These are phyloP conservation scores for Malassezia caprae DNA, from an alignment of 1,284 basidiomycete species.

Conservation along the genomic window DNA sequence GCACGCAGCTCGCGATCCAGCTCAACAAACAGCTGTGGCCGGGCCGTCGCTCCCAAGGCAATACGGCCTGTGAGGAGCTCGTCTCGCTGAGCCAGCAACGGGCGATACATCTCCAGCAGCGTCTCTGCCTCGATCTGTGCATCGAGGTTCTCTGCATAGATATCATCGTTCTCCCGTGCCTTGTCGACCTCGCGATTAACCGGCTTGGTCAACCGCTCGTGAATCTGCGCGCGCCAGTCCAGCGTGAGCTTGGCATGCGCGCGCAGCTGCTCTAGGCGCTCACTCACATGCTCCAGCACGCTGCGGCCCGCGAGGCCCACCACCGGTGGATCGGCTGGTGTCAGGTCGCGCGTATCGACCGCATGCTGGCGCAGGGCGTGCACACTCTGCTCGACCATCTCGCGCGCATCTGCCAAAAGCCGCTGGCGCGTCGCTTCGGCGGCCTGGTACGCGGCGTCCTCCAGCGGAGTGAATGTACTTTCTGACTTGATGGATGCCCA, in stretches of 20 bases:
- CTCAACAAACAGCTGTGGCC: conserved; percentile 29
- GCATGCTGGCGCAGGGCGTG: neutral
- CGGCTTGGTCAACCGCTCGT: conserved; percentile 22
- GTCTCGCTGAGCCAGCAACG: conserved; percentile 35
- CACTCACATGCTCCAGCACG: conserved; percentile 4
- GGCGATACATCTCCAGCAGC: conserved; percentile 41
- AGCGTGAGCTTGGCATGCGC: conserved; percentile 26
- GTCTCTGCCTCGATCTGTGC: conserved; percentile 42
- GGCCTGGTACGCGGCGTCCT: conserved; percentile 31
- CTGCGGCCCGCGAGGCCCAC: neutral
- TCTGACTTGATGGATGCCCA: neutral
- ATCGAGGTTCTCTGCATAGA: conserved; percentile 42
- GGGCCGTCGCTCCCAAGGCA: conserved; percentile 28
- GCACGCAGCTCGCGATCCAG: conserved; percentile 23
- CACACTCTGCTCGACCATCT: conserved; percentile 21
- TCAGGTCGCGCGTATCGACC: neutral
- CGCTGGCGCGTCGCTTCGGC: conserved; percentile 34
- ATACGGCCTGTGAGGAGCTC: conserved; percentile 31
- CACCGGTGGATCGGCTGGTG: neutral
- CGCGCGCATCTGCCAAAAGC: conserved; percentile 26
- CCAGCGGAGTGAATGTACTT: conserved; percentile 18
- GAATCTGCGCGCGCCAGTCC: conserved; percentile 29
- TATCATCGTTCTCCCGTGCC: conserved; percentile 39
- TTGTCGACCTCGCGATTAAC: conserved; percentile 40
- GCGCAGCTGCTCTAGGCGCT: conserved; percentile 19